Evolutionary conservation across 75 land plant genomes (phyloP), one percentile per base, ranked within the genome.

Genomic region (Adiantum capillusveneris): DNA sequence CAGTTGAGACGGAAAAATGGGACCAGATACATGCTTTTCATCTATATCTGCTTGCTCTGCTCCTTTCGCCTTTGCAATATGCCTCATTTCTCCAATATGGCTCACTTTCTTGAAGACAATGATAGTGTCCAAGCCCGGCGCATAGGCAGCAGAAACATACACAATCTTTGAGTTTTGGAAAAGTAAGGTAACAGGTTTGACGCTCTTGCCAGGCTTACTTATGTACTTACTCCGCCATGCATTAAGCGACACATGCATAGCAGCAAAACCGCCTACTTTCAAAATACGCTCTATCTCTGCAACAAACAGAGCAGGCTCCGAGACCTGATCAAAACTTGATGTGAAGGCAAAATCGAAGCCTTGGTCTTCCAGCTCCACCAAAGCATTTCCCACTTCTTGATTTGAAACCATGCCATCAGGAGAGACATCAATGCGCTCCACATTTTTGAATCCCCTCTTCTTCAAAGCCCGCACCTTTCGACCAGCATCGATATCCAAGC

Each of bases 341-440:
- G 69, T 57, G 27, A 59, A 67, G 0, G 41, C 63, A 24, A 67
- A 67, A 27, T 67, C 64, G 53, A 67, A 60, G 25, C 53, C 46
- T 6, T 20, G 27, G 1, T 36, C 19, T 13, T 30, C 54, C 31
- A 60, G 59, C 2, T 53, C 53, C n/a, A n/a, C n/a, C n/a, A n/a
- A n/a, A n/a, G n/a, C n/a, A n/a, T n/a, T 22, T 25, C 24, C 56
- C 21, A 11, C 46, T 22, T 21, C 39, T 31, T 25, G 34, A 51
- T 49, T 26, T 31, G 5, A 41, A 41, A 41, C 14, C 14, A 14
- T 41, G 14, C 43, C 43, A 9, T 9, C 12, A 41, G 69, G 27
- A 0, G 3, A 25, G 1, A 36, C 28, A 22, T 36, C 65, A 52
- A 57, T 44, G 18, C 65, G 53, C 2, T 31, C 24, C 39, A 49